Percentiles rank a stretch among this genome's conserved stretches.
phyloP scores from a whole-genome alignment of 225 moss, liverwort and hornwort genomes.

The Physcomitrium patens region DNA sequence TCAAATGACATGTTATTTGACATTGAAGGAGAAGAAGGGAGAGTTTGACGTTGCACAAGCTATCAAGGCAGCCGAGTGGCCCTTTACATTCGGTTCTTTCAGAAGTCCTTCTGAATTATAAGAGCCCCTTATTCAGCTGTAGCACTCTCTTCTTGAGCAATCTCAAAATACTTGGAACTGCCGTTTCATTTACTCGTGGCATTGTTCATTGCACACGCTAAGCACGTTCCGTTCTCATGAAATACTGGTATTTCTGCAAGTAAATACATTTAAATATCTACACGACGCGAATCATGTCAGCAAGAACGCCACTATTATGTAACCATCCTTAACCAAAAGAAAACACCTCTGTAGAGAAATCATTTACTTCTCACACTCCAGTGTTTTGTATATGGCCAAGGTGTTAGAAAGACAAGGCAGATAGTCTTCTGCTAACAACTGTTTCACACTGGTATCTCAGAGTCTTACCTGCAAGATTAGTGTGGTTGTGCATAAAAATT shows the following conservation, averaged over 20 bases:
- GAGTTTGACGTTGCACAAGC: conserved; percentile 35
- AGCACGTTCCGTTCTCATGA: neutral
- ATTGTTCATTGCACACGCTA: neutral
- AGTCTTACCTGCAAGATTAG: neutral
- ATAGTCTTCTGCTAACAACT: conserved; percentile 2
- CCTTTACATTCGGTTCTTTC: conserved; percentile 47
- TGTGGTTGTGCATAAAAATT: neutral
- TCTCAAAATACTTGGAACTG: neutral
- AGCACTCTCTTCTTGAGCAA: conserved; percentile 18
- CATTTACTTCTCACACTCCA: neutral
- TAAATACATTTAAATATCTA: neutral
- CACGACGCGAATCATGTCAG: conserved; percentile 7
- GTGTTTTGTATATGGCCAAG: conserved; percentile 10
- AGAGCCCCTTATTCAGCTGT: conserved; percentile 43
- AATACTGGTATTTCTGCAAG: conserved; percentile 4
- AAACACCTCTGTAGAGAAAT: too few species aligned
- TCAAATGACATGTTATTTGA: conserved; percentile 57
- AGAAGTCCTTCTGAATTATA: conserved; percentile 51
- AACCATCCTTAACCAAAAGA: neutral
- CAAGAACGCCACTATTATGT: conserved; percentile 19
- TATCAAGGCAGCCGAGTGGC: conserved; percentile 42
- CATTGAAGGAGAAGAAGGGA: conserved; percentile 44
- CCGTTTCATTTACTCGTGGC: too few species aligned
- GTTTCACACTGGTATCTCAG: neutral
- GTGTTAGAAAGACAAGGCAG: neutral